These are phyloP conservation scores for Amanita phalloides DNA, from an alignment of 768 basidiomycete genomes.

Conservation along the genomic window DNA sequence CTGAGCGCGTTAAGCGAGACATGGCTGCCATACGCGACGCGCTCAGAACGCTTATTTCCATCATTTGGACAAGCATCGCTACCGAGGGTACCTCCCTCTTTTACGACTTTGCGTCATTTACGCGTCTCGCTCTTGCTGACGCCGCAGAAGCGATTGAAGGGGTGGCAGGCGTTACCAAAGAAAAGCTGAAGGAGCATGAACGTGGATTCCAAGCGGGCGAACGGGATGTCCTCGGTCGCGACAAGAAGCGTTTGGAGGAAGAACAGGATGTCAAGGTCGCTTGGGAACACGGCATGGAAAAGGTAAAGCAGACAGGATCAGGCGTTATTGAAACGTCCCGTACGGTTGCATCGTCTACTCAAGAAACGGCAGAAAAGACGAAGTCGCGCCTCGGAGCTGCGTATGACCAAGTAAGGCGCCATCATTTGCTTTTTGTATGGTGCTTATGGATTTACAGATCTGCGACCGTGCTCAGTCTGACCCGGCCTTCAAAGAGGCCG, in stretches of 20 bases:
- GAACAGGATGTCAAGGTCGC: constrained; percentile 35
- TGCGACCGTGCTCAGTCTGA: constrained; percentile 57
- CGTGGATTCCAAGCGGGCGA: constrained; percentile 49
- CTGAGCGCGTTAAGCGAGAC: constrained; percentile 39
- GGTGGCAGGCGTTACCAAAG: constrained; percentile 39
- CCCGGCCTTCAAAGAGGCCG: constrained; percentile 42
- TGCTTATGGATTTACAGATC: constrained; percentile 21
- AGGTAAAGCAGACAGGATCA: constrained; percentile 45
- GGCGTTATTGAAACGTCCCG: constrained; percentile 46
- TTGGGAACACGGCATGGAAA: constrained; percentile 63
- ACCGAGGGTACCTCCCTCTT: constrained; percentile 45
- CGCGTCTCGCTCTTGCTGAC: constrained; percentile 55
- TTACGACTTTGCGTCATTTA: constrained; percentile 54
- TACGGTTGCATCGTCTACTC: constrained; percentile 23
- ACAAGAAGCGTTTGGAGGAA: constrained; percentile 36
- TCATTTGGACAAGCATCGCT: constrained; percentile 41
- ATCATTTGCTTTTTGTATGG: neutral
- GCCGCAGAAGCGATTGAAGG: constrained; percentile 49
- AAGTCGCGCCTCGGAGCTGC: constrained; percentile 35
- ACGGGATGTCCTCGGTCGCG: constrained; percentile 45
- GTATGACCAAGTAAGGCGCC: constrained; percentile 34
- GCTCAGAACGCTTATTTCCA: constrained; percentile 37
- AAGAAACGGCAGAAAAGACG: constrained; percentile 35
- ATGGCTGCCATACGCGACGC: constrained; percentile 36
- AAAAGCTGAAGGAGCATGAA: constrained; percentile 43